Percentiles rank a stretch among this genome's conserved stretches.
These are phyloP conservation scores for Geotrichum europaeum DNA, from an alignment of 1,139 yeast species.

Conservation along the genomic window DNA sequence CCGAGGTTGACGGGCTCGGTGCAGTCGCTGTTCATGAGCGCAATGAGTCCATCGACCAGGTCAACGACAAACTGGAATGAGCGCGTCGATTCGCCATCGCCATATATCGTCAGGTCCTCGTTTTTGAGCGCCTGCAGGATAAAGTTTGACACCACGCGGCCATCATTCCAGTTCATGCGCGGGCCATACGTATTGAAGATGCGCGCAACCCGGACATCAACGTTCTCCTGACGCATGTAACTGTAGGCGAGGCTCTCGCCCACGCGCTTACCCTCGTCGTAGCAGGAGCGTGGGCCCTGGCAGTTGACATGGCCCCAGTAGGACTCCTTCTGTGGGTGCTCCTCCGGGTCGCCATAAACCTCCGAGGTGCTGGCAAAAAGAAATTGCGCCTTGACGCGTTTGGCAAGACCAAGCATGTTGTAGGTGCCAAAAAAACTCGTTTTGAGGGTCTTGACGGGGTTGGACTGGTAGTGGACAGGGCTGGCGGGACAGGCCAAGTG, in stretches of 20 bases:
- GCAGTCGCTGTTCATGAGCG: constrained; percentile 25
- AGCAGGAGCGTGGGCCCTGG: constrained; percentile 29
- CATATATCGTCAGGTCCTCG: constrained; percentile 26
- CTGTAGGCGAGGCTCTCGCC: constrained; percentile 28
- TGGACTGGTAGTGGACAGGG: constrained; percentile 29
- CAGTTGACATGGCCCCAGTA: constrained; percentile 29
- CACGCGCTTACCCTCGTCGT: constrained; percentile 29
- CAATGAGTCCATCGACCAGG: constrained; percentile 26
- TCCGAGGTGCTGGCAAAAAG: constrained; percentile 27
- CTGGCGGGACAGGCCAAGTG: constrained; percentile 29
- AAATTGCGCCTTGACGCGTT: constrained; percentile 28
- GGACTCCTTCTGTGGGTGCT: constrained; percentile 28
- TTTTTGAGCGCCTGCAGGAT: constrained; percentile 26
- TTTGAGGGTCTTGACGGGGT: constrained; percentile 28
- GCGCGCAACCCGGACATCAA: constrained; percentile 28
- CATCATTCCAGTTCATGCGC: constrained; percentile 30
- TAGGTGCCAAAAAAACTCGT: constrained; percentile 29
- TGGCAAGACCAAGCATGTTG: constrained; percentile 29
- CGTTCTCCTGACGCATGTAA: constrained; percentile 24
- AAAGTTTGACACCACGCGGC: constrained; percentile 29
- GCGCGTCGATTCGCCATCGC: constrained; percentile 26
- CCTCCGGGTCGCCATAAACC: constrained; percentile 29
- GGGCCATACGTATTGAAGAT: constrained; percentile 30
- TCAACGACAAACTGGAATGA: constrained; percentile 29
- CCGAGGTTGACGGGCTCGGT: constrained; percentile 27